A percentile compares a stretch with the other conserved stretches of the same genome.
Conservation (phyloP, 768 basidiomycete species). For the Xerocomus potaroensis region DNA sequence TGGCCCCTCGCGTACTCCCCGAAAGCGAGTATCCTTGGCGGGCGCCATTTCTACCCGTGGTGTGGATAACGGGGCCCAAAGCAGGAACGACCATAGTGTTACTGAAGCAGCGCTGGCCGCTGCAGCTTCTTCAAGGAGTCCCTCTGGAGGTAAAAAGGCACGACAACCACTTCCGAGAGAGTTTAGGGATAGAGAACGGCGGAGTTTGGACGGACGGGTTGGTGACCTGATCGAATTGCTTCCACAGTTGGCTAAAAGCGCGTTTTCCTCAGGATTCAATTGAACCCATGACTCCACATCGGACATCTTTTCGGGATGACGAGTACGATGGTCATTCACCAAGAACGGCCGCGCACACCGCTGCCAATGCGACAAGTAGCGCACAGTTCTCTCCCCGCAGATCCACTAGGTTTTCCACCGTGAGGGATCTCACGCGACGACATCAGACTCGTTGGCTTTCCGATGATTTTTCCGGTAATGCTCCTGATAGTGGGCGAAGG, state of each 20-base stretch:
- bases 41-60: constrained; percentile 28
- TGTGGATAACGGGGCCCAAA: constrained; percentile 21
- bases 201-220: constrained; percentile 41
- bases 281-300: constrained; percentile 41
- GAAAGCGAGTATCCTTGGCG: constrained; percentile 40
- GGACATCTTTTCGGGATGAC: constrained; percentile 22
- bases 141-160: constrained; percentile 40
- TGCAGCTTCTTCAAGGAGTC: constrained; percentile 53
- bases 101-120: constrained; percentile 58
- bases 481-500: constrained; percentile 38
- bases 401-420: constrained; percentile 40
- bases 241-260: constrained; percentile 1
- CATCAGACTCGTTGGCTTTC: constrained; percentile 54
- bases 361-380: constrained; percentile 16
- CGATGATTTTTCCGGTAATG: constrained; percentile 38
- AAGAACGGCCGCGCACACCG: constrained; percentile 23
- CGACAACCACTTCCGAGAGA: constrained; percentile 49
- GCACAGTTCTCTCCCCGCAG: constrained; percentile 28
- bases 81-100: constrained; percentile 34
- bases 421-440: constrained; percentile 44
- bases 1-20: constrained; percentile 38
- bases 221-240: constrained; percentile 9
- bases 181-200: constrained; percentile 37
- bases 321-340: constrained; percentile 19
- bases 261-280: constrained; percentile 22